Conservation (phyloP, 768 basidiomycete genomes). For the Cubamyces sp. region DNA sequence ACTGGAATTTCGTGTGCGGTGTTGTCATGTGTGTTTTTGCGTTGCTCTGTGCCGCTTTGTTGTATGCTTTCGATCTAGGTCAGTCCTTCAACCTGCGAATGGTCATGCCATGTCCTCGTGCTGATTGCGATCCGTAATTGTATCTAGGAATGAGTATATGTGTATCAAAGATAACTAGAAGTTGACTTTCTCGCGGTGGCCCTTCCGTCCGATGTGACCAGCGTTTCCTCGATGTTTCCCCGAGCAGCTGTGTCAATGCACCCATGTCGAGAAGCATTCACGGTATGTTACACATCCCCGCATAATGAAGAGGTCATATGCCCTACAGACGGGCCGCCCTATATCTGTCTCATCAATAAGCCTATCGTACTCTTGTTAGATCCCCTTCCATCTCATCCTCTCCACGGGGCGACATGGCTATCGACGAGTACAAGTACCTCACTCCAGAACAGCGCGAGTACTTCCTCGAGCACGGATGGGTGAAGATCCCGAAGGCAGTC, state of each 20-base stretch:
- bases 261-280: background rate
- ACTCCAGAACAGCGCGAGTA: conserved; percentile 37
- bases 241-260: background rate
- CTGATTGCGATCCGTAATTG: background rate
- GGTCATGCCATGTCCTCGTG: no score
- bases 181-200: background rate
- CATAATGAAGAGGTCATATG: conserved; percentile 1
- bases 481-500: conserved; percentile 38
- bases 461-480: conserved; percentile 41
- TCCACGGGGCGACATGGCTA: conserved; percentile 21
- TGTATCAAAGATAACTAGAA: no score
- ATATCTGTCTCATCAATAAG: background rate
- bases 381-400: no score
- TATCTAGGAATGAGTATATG: background rate
- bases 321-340: background rate
- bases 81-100: no score
- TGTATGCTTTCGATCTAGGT: no score
- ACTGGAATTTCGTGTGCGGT: background rate
- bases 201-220: background rate
- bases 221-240: conserved; percentile 14
- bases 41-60: no score
- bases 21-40: background rate
- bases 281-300: background rate
- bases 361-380: no score
- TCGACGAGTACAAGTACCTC: conserved; percentile 27